Base-by-base conservation (phyloP, 202 grass and related monocot species). In the Dendrocalamus latiflorus region DNA sequence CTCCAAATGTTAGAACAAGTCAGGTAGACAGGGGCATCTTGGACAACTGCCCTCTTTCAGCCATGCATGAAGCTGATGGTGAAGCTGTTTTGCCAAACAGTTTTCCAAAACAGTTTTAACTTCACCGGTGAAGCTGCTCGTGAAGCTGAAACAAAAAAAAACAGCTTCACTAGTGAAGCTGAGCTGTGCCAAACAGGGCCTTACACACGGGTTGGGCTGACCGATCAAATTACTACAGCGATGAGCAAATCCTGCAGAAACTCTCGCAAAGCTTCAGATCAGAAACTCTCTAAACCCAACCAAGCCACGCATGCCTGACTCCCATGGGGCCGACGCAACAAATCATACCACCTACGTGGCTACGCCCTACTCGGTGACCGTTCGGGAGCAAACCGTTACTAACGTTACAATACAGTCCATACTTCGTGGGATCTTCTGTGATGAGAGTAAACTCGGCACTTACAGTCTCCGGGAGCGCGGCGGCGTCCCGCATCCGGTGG, bases 391-490 rank as follows among this genome's bases (percentile, higher is more conserved):
- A 69, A 75, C 78, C 58, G 72, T 66, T 73, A 56, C 72, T 44
- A 71, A 38, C 20, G 8, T 12, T 17, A 67, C 51, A 6, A 22
- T 0, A 24, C 3, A 80, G 17, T 12, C 2, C 3, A 16, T 8
- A 8, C 39, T 9, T 0, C 56, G 14, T 33, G 57, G 13, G 79
- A 83, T 39, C 28, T 77, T 83, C 65, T 77, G 69, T 14, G 6
- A 8, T 0, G 55, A 13, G 4, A 6, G 26, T 21, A 14, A 18
- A 65, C n/a, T 43, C 4, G n/a, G 45, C n/a, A 39, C 91, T 86
- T 86, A 99, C 96, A 1, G 88, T 90, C 85, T 91, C 81, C 6
- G 96, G 96, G 38, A 99, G 90, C 20, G 44, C 60, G 69, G n/a
- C 33, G 36, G 74, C 77, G 28, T 83, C 80, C 16, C 81, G 75